Percentiles rank a stretch among this genome's conserved stretches.
These are phyloP conservation scores for Pinus taeda DNA, from an alignment of 75 land plant species.

Conservation along the genomic window DNA sequence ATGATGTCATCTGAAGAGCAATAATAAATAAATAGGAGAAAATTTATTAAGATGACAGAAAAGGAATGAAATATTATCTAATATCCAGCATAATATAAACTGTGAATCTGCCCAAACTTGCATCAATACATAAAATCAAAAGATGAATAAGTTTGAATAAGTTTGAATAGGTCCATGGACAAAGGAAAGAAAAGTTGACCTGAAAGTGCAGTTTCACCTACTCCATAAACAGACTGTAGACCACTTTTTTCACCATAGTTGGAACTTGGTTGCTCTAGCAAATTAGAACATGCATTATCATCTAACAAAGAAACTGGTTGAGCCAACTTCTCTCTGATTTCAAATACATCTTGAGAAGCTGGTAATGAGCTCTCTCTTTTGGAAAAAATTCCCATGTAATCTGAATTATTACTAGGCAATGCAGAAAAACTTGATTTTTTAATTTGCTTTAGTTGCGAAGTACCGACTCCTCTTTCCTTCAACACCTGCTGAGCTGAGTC, in stretches of 20 bases:
- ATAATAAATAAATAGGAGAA: background rate
- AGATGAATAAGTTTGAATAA: background rate
- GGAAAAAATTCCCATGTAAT: slow-evolving; percentile 10
- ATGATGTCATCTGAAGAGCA: no score
- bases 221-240: slow-evolving; percentile 24
- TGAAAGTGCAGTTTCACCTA: slow-evolving; percentile 29
- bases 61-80: background rate
- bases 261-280: slow-evolving; percentile 32
- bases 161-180: background rate
- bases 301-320: slow-evolving; percentile 14
- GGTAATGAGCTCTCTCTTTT: slow-evolving; percentile 15
- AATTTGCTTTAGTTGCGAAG: slow-evolving; percentile 28
- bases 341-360: slow-evolving; percentile 14
- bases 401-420: slow-evolving; percentile 16
- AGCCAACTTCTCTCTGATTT: background rate
- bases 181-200: slow-evolving; percentile 21
- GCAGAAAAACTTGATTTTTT: slow-evolving; percentile 20
- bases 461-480: slow-evolving; percentile 11
- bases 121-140: slow-evolving; percentile 3
- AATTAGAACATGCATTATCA: slow-evolving; percentile 34
- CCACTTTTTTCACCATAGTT: slow-evolving; percentile 33
- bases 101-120: background rate
- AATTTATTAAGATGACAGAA: background rate
- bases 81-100: background rate
- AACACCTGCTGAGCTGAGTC: slow-evolving; percentile 13